Base-by-base conservation (phyloP, 768 basidiomycete genomes). In the Boletus sp. region DNA sequence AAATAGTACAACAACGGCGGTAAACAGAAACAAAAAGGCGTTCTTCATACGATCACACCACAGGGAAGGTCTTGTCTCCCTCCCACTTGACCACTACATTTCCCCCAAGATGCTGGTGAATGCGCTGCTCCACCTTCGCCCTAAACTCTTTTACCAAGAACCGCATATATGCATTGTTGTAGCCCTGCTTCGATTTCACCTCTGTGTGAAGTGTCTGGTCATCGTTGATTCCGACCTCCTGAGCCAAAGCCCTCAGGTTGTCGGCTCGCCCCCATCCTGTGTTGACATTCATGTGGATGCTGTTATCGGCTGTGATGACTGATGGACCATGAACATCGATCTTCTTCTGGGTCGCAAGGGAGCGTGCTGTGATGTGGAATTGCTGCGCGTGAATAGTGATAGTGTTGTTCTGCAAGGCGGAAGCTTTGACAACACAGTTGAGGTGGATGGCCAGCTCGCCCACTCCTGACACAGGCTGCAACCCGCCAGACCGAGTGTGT, bases 31-130 rank as follows among this genome's bases (percentile, higher is more conserved):
- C 13, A 30, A 45, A 32, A 14, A 14, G 4, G 21, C 2, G 27
- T n/a, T 6, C 11, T 11, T 44, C 29, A 32, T 19, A 19, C 0
- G 27, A 23, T 57, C 56, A 46, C 32, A 32, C 3, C 27, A 27
- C 11, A 21, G 56, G 55, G 21, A 59, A 58, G 9, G 14, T 47
- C 46, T 48, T 59, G 41, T 59, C 58, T 25, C 58, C 57, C 15
- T 29, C 19, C 58, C 58, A 59, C 14, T 34, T 41, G 27, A 54
- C 29, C 7, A 4, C 9, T 2, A 59, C 34, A 23, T 47, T 6
- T 29, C 47, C 47, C n/a, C 51, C 57, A 15, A 59, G 57, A 37
- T 17, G 6, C 13, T 41, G 35, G 1, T 46, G 46, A 5, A 59
- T 49, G 33, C 50, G 37, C 1, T 5, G 23, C 11, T 17, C n/a